A percentile compares a stretch with the other conserved stretches of the same genome.
phyloP scores from a whole-genome alignment of 768 basidiomycete genomes.

The Calocybe cyanea region DNA sequence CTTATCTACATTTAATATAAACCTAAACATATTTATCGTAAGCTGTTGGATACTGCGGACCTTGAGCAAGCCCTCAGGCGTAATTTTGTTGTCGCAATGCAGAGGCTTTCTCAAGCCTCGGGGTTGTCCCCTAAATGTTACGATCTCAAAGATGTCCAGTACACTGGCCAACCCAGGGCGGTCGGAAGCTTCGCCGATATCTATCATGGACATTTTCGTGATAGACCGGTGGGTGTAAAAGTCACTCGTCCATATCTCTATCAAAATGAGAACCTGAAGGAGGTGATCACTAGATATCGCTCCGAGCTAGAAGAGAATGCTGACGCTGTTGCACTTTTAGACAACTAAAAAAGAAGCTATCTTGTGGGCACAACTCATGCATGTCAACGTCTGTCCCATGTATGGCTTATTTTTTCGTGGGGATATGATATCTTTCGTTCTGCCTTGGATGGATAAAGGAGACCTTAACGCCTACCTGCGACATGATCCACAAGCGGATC shows the following conservation, averaged over 20 bases:
- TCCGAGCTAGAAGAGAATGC: not conserved
- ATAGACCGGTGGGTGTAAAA: constrained; percentile 12
- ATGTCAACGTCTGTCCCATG: constrained; percentile 27
- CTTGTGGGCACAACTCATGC: constrained; percentile 11
- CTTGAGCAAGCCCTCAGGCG: constrained; percentile 4
- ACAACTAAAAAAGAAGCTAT: constrained; percentile 8
- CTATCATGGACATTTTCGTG: constrained; percentile 6
- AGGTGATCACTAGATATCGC: constrained; percentile 3
- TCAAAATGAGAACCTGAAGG: constrained; percentile 3
- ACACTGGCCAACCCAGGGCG: constrained; percentile 1
- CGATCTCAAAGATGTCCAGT: constrained; percentile 5
- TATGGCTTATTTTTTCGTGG: constrained; percentile 24
- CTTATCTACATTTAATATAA: not conserved
- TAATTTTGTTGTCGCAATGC: constrained; percentile 12
- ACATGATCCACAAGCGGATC: constrained; percentile 6
- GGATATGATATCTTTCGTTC: constrained; percentile 27
- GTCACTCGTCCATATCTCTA: constrained; percentile 14
- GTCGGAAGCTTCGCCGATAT: constrained; percentile 13
- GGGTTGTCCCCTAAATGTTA: constrained; percentile 11
- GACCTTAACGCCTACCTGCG: constrained; percentile 23
- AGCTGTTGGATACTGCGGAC: constrained; percentile 9
- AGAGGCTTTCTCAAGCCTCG: constrained; percentile 6
- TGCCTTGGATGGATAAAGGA: constrained; percentile 35
- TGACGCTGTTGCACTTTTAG: not conserved
- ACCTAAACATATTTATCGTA: not conserved